These are phyloP conservation scores for Amoebophrya sp. DNA, from an alignment of 169 alveolate genomes.

Conservation along the genomic window DNA sequence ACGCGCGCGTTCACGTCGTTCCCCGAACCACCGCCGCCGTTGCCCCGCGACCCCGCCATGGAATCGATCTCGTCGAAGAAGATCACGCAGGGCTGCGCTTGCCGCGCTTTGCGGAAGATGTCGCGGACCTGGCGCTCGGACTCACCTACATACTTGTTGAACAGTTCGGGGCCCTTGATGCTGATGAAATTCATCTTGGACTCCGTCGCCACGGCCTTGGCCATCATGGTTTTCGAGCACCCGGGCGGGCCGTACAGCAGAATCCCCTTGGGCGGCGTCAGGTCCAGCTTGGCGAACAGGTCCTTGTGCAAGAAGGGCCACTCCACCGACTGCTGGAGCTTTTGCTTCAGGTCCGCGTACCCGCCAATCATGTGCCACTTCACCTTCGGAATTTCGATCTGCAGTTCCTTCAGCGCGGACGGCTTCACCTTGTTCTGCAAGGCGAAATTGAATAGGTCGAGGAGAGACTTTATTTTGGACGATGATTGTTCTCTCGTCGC, in stretches of 20 bases:
- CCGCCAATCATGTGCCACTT: slow-evolving; percentile 99
- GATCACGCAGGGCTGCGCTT: slow-evolving; percentile 73
- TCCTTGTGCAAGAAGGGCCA: slow-evolving; percentile 89
- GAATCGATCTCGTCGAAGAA: slow-evolving; percentile 98
- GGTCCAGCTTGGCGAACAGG: slow-evolving; percentile 67
- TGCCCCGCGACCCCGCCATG: slow-evolving; percentile 81
- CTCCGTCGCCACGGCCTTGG: slow-evolving; percentile 99
- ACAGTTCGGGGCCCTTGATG: slow-evolving; percentile 98
- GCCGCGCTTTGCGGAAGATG: slow-evolving; percentile 81
- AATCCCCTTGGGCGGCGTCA: slow-evolving; percentile 91
- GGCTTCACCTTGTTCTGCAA: slow-evolving; percentile 34
- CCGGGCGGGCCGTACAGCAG: slow-evolving; percentile 99
- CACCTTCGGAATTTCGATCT: slow-evolving; percentile 81
- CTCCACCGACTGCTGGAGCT: slow-evolving; percentile 89
- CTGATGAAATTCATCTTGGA: slow-evolving; percentile 93
- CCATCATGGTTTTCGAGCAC: slow-evolving; percentile 97
- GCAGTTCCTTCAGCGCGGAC: slow-evolving; percentile 43
- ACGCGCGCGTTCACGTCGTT: slow-evolving; percentile 87
- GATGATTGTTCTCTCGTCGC: neutral
- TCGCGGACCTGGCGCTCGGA: slow-evolving; percentile 62
- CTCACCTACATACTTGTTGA: slow-evolving; percentile 89
- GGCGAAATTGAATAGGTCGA: slow-evolving; percentile 34
- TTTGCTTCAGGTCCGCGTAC: slow-evolving; percentile 56
- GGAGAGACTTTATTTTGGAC: neutral
- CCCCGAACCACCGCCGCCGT: slow-evolving; percentile 65